Base-by-base conservation (phyloP, 805 yeast species). In the Candida lessepsii region DNA sequence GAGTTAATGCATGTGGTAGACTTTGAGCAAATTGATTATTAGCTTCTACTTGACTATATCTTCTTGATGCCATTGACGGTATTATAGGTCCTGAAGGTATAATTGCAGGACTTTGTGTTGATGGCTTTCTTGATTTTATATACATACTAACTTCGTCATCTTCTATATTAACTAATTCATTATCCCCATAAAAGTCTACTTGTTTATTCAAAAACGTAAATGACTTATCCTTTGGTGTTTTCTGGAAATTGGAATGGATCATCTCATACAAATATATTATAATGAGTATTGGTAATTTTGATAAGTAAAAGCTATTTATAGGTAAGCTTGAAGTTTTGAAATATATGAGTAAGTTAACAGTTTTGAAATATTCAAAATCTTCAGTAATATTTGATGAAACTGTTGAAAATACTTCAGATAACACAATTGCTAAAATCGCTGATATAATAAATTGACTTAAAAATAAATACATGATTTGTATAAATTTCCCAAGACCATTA, bases 401-500 rank as follows among this genome's bases (percentile, higher is more conserved):
- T 34, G 58, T 61, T 15, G 62, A 57, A 50, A 67, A 67, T 3
- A 66, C 65, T 29, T 65, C 63, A 28, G 71, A 71, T 46, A 77
- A 58, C 0, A 76, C 80, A 35, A 80, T 78, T 7, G 79, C 78
- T 18, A 77, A 63, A 35, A 77, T 75, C 4, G 81, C 73, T 18
- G 76, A 64, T 15, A 77, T 70, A 27, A 77, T 71, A 51, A 77
- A 77, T 42, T 77, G 81, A 38, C 75, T 72, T 46, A 76, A 61
- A 45, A 76, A 76, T 19, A 77, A 61, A 50, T 73, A 77, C n/a
- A 72, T 63, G 51, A 77, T 61, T 42, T 73, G 70, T 16, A 75
- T 62, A n/a, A 57, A 46, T 26, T 72, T 61, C 0, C 82, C 82
- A 29, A 75, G 52, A 1, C 57, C 46, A 29, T 75, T 68, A 48